Evolutionary conservation across 2,329 filamentous ascomycete species (phyloP), one percentile per base, ranked within the genome.

Genomic region (Xylariaceae sp.): DNA sequence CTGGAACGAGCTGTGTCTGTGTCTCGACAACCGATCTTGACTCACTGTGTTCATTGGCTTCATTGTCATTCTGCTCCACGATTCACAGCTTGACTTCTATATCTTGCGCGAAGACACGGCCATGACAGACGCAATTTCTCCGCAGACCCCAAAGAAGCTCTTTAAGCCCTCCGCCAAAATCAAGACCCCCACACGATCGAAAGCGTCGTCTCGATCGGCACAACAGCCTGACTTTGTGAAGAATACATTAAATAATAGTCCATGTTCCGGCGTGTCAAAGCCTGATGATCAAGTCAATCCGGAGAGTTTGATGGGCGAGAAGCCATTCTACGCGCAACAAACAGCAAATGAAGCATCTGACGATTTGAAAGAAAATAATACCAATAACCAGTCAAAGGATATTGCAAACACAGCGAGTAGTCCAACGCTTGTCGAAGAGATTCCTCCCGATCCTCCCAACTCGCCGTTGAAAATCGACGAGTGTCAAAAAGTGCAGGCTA

Each of bases 91-190:
- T 66, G 63, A 15, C 62, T 70, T 42, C 62, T 60, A 13, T 59
- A 55, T 44, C 49, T 65, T 52, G 51, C 59, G 35, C 59, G 35
- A 50, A 60, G 54, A 48, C 60, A 55, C 23, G 4, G 59, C 49
- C 51, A 69, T 72, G 68, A 67, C 69, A 44, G 69, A 71, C 61
- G 64, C 66, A 42, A 47, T 68, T 48, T 53, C 62, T 49, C 67
- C 70, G 11, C 68, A 67, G 11, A 66, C 70, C n/a, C 62, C 69
- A 30, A 69, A 61, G 60, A 72, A 71, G 62, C 62, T 73, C 13
- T 73, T 73, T 61, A 72, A 72, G 61, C 64, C 71, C 48, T 68
- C 71, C 17, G 68, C 60, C 48, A 72, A 69, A 51, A 72, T 66
- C 39, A 72, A 67, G 60, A 70, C 70, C 1, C 70, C 70, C 9